Percentiles rank a stretch among this genome's conserved stretches.
These are phyloP conservation scores for Aspergillus texensis DNA, from an alignment of 2,329 filamentous ascomycete species.

Conservation along the genomic window DNA sequence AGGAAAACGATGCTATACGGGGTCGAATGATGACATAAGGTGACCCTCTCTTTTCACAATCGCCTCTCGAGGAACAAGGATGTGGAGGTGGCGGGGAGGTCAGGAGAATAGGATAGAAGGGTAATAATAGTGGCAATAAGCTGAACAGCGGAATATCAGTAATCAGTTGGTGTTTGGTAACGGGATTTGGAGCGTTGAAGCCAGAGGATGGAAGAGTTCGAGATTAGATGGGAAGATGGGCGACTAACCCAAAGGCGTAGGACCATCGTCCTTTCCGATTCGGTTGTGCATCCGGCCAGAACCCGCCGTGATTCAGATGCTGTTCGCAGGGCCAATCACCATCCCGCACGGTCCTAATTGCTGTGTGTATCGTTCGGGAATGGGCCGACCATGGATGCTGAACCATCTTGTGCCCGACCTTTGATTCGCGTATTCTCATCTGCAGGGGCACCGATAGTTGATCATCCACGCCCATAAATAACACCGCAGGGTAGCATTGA, in stretches of 20 bases:
- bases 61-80: not conserved
- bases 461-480: too few relatives aligned
- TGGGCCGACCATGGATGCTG: not conserved
- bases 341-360: too few relatives aligned
- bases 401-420: too few relatives aligned
- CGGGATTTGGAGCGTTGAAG: not conserved
- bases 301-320: not conserved
- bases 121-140: not conserved
- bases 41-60: not conserved
- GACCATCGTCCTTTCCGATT: not conserved
- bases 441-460: too few relatives aligned
- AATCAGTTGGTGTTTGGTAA: not conserved
- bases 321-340: too few relatives aligned
- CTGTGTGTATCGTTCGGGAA: not conserved
- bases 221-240: not conserved
- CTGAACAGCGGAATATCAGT: not conserved
- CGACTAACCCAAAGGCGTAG: not conserved
- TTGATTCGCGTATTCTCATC: too few relatives aligned
- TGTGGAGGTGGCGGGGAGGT: not conserved
- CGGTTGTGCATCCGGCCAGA: not conserved
- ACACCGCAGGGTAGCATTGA: too few relatives aligned
- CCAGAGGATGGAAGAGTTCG: not conserved
- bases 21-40: not conserved
- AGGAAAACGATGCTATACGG: not conserved
- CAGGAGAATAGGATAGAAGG: not conserved